phyloP scores from a whole-genome alignment of 768 basidiomycete genomes.

The Dendrothele bispora region DNA sequence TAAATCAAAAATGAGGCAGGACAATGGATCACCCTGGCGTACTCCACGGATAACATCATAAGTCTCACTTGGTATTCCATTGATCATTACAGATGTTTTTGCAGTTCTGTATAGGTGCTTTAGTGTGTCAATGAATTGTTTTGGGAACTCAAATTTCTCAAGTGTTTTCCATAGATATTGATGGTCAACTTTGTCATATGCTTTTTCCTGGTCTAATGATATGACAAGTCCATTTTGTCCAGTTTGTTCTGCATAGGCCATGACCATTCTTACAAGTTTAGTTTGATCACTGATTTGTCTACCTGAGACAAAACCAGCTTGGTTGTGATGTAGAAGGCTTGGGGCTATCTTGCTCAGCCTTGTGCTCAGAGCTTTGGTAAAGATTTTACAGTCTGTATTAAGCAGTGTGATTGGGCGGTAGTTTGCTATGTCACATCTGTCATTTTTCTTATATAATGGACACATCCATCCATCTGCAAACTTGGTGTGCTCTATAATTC shows the following conservation, averaged over 20 bases:
- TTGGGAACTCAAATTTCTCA: conserved; percentile 1
- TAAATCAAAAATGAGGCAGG: conserved; percentile 26
- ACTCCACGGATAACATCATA: conserved; percentile 21
- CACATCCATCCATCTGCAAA: conserved; percentile 27
- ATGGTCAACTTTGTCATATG: conserved; percentile 9
- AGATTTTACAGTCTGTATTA: conserved; percentile 27
- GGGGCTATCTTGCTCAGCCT: conserved; percentile 11
- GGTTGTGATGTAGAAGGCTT: conserved; percentile 20
- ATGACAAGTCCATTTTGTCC: conserved; percentile 14
- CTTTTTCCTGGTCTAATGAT: not conserved
- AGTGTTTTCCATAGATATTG: conserved; percentile 11
- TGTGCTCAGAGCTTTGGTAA: conserved; percentile 21
- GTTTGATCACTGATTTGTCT: conserved; percentile 23
- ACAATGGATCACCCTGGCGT: conserved; percentile 27
- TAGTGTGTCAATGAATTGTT: conserved; percentile 11
- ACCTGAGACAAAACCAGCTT: conserved; percentile 27
- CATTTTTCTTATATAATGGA: conserved; percentile 13
- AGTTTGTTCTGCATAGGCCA: conserved; percentile 9
- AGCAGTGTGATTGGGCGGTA: conserved; percentile 20
- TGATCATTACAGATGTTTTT: conserved; percentile 21
- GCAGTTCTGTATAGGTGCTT: conserved; percentile 19
- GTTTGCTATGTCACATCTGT: conserved; percentile 12
- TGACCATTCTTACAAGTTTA: conserved; percentile 13
- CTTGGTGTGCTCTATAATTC: no score
- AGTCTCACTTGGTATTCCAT: conserved; percentile 16